These are phyloP conservation scores for Gastrolobium bilobum DNA, from an alignment of 306 rosid genomes.

Conservation along the genomic window DNA sequence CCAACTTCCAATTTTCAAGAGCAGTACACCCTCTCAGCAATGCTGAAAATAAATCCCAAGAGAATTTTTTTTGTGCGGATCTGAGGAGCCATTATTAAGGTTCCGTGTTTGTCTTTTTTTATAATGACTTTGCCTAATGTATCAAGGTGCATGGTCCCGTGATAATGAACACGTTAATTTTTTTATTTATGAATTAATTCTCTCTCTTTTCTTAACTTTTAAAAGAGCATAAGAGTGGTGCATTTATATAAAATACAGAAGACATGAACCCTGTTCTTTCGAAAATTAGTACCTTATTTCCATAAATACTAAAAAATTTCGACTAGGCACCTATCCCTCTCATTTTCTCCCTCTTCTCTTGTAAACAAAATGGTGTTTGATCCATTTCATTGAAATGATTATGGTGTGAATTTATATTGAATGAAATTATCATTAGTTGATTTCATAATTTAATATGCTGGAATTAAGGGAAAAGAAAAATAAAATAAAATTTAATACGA, in stretches of 20 bases:
- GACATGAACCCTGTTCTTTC: not conserved
- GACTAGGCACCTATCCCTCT: too few relatives aligned
- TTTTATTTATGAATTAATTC: slow-evolving; percentile 2
- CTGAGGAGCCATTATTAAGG: slow-evolving; percentile 49
- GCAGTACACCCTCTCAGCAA: slow-evolving; percentile 35
- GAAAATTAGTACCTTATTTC: not conserved
- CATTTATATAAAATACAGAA: not conserved
- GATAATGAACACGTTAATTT: slow-evolving; percentile 26
- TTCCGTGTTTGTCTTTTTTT: not conserved
- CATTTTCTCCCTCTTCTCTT: too few relatives aligned
- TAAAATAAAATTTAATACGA: too few relatives aligned
- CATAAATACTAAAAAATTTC: not conserved
- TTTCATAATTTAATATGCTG: too few relatives aligned
- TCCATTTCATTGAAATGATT: too few relatives aligned
- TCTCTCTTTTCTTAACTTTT: not conserved
- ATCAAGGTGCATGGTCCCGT: slow-evolving; percentile 15
- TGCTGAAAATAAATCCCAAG: slow-evolving; percentile 54
- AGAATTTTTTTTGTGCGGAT: slow-evolving; percentile 42
- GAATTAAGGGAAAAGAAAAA: too few relatives aligned
- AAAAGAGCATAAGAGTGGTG: not conserved
- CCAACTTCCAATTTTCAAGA: slow-evolving; percentile 45
- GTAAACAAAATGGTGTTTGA: not conserved
- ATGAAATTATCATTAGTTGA: too few relatives aligned
- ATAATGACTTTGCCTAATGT: slow-evolving; percentile 15
- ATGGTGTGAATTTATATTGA: too few relatives aligned